Conservation (phyloP, 2,329 filamentous ascomycete species). For the Aspergillus ibericus region DNA sequence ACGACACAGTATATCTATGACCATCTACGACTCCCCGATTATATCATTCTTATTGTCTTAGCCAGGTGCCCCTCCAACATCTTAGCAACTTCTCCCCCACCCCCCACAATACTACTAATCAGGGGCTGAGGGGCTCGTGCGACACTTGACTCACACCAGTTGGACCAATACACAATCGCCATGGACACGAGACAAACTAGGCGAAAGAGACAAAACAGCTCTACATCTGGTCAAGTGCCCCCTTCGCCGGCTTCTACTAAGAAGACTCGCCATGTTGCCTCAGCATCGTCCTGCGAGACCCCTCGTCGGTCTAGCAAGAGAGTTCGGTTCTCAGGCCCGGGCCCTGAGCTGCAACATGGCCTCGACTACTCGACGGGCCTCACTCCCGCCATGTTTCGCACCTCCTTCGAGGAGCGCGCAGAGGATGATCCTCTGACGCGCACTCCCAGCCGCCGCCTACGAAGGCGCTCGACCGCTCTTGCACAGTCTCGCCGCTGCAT, state of each 20-base stretch:
- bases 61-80: not conserved
- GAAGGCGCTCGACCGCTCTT: slow-evolving; percentile 39
- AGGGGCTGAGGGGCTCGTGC: not conserved
- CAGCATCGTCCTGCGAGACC: slow-evolving; percentile 19
- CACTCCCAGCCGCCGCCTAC: slow-evolving; percentile 29
- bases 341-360: slow-evolving; percentile 26
- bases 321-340: slow-evolving; percentile 49
- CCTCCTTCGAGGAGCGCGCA: slow-evolving; percentile 34
- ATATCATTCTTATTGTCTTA: not conserved
- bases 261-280: not conserved
- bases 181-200: slow-evolving; percentile 29
- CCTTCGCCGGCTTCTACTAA: slow-evolving; percentile 5
- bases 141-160: not conserved
- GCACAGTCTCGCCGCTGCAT: slow-evolving; percentile 22
- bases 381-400: slow-evolving; percentile 45
- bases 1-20: not conserved
- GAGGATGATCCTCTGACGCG: slow-evolving; percentile 22
- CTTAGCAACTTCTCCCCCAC: not conserved
- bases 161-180: slow-evolving; percentile 1
- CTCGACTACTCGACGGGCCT: slow-evolving; percentile 41
- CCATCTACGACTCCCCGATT: not conserved
- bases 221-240: slow-evolving; percentile 10
- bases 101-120: not conserved
- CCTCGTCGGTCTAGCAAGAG: slow-evolving; percentile 41
- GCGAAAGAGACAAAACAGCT: slow-evolving; percentile 30